These are phyloP conservation scores for Torulaspora delbrueckii DNA, from an alignment of 805 yeast genomes.

Conservation along the genomic window DNA sequence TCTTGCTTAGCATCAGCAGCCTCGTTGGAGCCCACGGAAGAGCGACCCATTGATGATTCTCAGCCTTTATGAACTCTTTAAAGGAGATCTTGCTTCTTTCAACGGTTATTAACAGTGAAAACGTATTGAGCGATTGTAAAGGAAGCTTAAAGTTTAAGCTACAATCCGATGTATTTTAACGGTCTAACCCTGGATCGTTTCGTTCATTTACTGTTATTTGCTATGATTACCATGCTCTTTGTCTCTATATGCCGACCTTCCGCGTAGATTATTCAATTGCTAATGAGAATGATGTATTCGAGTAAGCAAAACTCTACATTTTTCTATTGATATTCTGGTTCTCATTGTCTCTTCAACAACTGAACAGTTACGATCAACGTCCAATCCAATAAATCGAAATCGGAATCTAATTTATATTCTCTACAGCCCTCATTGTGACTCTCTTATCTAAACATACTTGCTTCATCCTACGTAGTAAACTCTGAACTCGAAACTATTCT, in stretches of 20 bases:
- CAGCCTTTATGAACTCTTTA: not conserved
- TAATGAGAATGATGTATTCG: too few relatives aligned
- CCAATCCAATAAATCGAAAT: too few relatives aligned
- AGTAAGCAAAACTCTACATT: too few relatives aligned
- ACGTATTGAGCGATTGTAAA: not conserved
- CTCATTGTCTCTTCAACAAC: too few relatives aligned
- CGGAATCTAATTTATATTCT: too few relatives aligned
- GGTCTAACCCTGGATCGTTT: not conserved
- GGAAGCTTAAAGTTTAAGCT: not conserved
- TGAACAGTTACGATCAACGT: too few relatives aligned
- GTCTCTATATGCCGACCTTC: not conserved
- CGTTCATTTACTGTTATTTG: too few relatives aligned
- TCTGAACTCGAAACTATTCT: too few relatives aligned
- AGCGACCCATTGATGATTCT: conserved; percentile 1
- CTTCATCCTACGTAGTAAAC: too few relatives aligned
- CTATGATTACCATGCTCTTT: not conserved
- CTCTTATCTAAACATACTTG: too few relatives aligned
- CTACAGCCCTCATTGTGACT: too few relatives aligned
- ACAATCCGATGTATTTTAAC: not conserved
- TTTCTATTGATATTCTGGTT: too few relatives aligned
- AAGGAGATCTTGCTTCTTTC: not conserved
- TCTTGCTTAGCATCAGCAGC: conserved; percentile 2
- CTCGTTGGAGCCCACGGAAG: conserved; percentile 5
- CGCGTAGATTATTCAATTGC: not conserved
- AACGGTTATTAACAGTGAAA: not conserved